phyloP scores from a whole-genome alignment of 768 basidiomycete genomes.

The Naganishia friedmannii region DNA sequence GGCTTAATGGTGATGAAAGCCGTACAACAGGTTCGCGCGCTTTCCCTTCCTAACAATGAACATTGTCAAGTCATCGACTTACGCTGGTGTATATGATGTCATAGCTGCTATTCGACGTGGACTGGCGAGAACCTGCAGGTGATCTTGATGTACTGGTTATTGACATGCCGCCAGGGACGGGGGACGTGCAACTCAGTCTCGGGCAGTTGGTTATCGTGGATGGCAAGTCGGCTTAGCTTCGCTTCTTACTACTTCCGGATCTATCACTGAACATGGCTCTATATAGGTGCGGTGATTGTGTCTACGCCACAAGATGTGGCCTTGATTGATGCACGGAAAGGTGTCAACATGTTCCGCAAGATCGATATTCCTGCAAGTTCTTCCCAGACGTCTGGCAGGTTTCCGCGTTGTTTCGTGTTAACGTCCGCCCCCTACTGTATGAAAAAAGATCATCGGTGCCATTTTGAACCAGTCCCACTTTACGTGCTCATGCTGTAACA shows the following conservation, averaged over 20 bases:
- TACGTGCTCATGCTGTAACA: conserved; percentile 69
- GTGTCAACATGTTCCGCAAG: conserved; percentile 87
- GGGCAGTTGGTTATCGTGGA: conserved; percentile 81
- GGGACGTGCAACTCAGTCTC: conserved; percentile 87
- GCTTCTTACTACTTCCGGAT: neutral
- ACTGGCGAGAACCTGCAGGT: conserved; percentile 62
- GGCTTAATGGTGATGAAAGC: conserved; percentile 99
- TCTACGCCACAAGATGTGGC: conserved; percentile 96
- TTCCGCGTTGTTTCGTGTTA: neutral
- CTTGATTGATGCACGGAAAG: conserved; percentile 83
- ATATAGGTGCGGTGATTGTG: conserved; percentile 79
- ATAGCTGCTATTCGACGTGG: conserved; percentile 82
- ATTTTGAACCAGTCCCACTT: conserved; percentile 86
- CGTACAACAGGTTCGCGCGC: conserved; percentile 65
- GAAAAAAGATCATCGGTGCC: conserved; percentile 71
- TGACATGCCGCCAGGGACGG: conserved; percentile 96
- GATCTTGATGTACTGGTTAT: conserved; percentile 80
- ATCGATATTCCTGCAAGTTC: conserved; percentile 73
- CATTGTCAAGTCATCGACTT: no score
- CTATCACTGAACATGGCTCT: neutral
- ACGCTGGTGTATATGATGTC: neutral
- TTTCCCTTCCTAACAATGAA: neutral
- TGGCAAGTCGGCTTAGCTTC: conserved; percentile 57
- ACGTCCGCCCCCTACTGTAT: neutral
- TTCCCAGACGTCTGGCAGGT: neutral